Evolutionary conservation across 371 early-diverging fungal genomes (phyloP), one percentile per base, ranked within the genome.

Genomic region (Mortierella sp.): DNA sequence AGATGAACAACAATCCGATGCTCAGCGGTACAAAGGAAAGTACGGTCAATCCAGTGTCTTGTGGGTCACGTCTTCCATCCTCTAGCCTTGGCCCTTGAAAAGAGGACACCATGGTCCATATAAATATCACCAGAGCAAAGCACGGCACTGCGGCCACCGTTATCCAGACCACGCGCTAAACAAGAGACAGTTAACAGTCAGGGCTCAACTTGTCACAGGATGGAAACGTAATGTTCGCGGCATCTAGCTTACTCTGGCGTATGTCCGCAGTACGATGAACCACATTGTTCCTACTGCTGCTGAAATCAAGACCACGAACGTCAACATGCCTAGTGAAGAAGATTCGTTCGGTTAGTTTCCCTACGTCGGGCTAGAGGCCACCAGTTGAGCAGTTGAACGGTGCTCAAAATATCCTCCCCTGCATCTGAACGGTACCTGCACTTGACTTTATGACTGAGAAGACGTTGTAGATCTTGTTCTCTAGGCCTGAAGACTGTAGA

Each of bases 161-260:
- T 6, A 81, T 80, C 86, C 88, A 88, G 2, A 91, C 89, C 52
- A 91, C 80, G 2, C 81, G 82, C 90, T 88, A 57, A 2, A 28
- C 24, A 49, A 61, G 2, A 19, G 28, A 14, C n/a, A 41, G 39
- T 22, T 21, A 54, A 49, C 5, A 46, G 16, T 17, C 31, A 27
- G 17, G 19, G 31, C 16, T n/a, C 13, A 53, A 28, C 13, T 17
- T 25, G 21, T 21, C 10, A 60, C 17, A 39, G 25, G 53, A 41
- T 16, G 19, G 31, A 34, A 8, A 28, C 22, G n/a, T 34, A 13
- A 9, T 41, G 40, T 19, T 9, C 24, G 19, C 27, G 17, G 14
- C 39, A 2, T 24, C 10, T 24, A 3, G 19, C 63, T 58, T 82
- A 87, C 88, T 66, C 83, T 81, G 54, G 88, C 81, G 72, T 82